Evolutionary conservation across 257 asterid genomes (phyloP).

Genomic region (Ajuga chamaepitys): DNA sequence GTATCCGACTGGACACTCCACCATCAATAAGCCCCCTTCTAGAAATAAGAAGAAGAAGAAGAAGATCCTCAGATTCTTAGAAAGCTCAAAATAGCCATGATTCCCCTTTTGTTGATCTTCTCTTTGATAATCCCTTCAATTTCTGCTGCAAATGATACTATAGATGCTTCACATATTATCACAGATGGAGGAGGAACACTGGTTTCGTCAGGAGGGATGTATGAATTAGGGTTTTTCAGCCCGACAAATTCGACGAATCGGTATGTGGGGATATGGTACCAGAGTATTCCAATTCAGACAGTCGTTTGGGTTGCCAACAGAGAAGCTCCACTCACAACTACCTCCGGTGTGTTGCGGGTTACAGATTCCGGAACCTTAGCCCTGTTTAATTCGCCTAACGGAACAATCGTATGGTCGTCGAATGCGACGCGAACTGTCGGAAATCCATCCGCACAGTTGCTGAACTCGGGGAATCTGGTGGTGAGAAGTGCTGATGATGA

Average conservation of each 20-base stretch:
- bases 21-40: no score
- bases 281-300: background rate
- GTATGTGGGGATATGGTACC: slow-evolving; percentile 18
- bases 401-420: background rate
- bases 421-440: background rate
- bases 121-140: background rate
- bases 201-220: slow-evolving; percentile 9
- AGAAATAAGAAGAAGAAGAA: no score
- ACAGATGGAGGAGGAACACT: background rate
- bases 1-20: no score
- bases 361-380: background rate
- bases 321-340: background rate
- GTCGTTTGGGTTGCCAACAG: background rate
- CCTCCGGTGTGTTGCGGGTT: background rate
- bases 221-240: slow-evolving; percentile 17
- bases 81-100: no score
- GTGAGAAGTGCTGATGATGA: background rate
- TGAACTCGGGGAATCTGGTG: background rate
- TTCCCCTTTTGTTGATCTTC: background rate
- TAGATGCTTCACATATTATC: background rate
- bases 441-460: background rate
- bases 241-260: slow-evolving; percentile 13
- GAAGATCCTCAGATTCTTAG: no score
- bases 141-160: background rate
- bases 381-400: background rate